Evolutionary conservation across 2,329 filamentous ascomycete genomes (phyloP), one percentile per base, ranked within the genome.

Genomic region (Diplodia seriata): DNA sequence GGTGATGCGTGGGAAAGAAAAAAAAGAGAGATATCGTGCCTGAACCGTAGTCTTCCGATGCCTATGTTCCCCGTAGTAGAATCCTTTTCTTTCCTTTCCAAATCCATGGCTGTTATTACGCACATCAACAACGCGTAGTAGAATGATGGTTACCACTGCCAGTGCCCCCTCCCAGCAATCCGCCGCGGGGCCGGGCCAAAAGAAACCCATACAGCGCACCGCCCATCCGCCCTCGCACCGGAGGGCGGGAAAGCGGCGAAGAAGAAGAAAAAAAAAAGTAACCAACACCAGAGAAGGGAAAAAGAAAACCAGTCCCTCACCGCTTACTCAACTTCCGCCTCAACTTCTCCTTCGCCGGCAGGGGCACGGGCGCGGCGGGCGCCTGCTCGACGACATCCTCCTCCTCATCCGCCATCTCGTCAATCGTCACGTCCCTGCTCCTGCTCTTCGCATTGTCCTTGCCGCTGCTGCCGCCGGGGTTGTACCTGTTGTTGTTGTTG

Each of bases 341-440:
- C n/a, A 54, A n/a, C 47, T 23, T 7, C 40, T 62, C 31, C 33
- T 36, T 38, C 33, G 14, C 23, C 14, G 20, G 18, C 8, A 23
- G 3, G 26, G 26, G 2, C n/a, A n/a, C n/a, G 23, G 23, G 23
- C 23, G 23, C 23, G 1, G 23, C 23, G n/a, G n/a, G 23, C 56
- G 47, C 20, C 23, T 26, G 26, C 57, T 49, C 57, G 57, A 62
- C 47, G 40, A 26, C 38, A 26, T 62, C 61, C 31, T 61, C 61
- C n/a, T n/a, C n/a, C 31, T 64, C 61, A 23, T 64, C 61, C n/a
- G 61, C 50, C n/a, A 53, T 49, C 61, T 64, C 61, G n/a, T 40
- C 20, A 20, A 64, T 64, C n/a, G 4, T n/a, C 4, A 54, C 61
- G 6, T 64, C 61, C 29, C 18, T 49, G 61, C 49, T 54, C 43